Evolutionary conservation across 805 yeast species (phyloP), one percentile per base, ranked within the genome.

Genomic region (Schwanniomyces sp.): DNA sequence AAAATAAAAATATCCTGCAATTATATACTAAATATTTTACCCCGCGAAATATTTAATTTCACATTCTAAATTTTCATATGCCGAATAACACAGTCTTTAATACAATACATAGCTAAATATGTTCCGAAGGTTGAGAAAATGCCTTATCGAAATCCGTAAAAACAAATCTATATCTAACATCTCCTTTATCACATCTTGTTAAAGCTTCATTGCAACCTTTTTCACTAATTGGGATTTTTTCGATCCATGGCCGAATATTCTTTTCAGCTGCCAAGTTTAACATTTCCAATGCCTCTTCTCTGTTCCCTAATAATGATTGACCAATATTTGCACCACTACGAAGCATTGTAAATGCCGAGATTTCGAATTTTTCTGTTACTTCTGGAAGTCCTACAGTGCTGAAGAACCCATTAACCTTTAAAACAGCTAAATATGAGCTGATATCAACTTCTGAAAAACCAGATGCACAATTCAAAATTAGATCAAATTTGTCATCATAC

Each of bases 391-490:
- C 68, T 28, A 66, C 70, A 26, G 58, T 53, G 44, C 60, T 53
- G 40, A 62, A 57, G 11, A 47, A 44, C 18, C 64, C 64, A 40
- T 49, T 55, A 16, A 63, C 58, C 25, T 54, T 61, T 52, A 66
- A 49, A 10, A 55, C 58, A 1, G 39, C 14, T 51, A 84, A 59
- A 62, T 80, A 79, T 24, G 69, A 59, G 52, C 72, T 68, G 46
- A 84, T 60, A 51, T 77, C 80, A 55, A 82, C 69, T 41, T 74
- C 75, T 12, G 69, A 72, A 14, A 80, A 67, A 40, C 82, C 72
- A 48, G 79, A 75, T 29, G 83, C 84, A 52, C 82, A 72, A 58
- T 76, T 74, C 51, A 83, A 63, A 39, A 84, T 69, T 46, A 82
- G 59, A 56, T 84, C 86, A 41, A 84, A 69, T 46, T 62, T 58